Evolutionary conservation across 2,329 filamentous ascomycete species (phyloP), one percentile per base, ranked within the genome.

Genomic region (Thielaviopsis ethacetica): DNA sequence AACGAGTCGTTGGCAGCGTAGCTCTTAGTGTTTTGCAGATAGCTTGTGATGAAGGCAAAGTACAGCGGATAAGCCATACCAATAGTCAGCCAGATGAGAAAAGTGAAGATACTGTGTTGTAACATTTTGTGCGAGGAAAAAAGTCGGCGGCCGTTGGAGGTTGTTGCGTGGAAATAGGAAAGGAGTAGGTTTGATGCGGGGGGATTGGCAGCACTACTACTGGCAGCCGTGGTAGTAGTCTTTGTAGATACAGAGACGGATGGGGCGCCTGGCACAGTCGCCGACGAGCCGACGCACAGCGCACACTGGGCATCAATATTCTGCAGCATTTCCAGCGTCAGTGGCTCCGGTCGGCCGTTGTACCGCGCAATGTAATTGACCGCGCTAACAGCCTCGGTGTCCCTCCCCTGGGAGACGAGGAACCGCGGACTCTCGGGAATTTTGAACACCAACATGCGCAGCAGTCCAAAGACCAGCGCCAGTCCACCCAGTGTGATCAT

Each of bases 341-440:
- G 65, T 0, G 65, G 65, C 4, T 69, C 68, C 1, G 66, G 63
- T 27, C 66, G 66, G 30, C 68, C 69, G 58, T 73, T 73, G 19
- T 70, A 62, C 17, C 69, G 64, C 2, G 75, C 74, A 53, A 78
- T 72, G 53, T 75, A 70, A 57, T 77, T 73, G 2, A 80, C 70
- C 0, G 75, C 69, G 9, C 72, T 68, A 6, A 76, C 72, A 1
- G 76, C 75, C 54, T 79, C 71, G 19, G 70, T 70, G 27, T 77
- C 73, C 0, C 70, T 67, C 3, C 74, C 72, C n/a, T 71, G 68
- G 52, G 69, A 71, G 47, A 78, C 66, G 12, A 76, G 69, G 57
- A 69, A 77, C 54, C 75, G 73, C 19, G 74, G 76, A 1, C 73
- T 74, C 65, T 75, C 75, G 47, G 67, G 70, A 52, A 77, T 73